Percentiles rank a stretch among this genome's conserved stretches.
phyloP scores from a whole-genome alignment of 139 green algal species.

The Astrephomene gubernaculifera region DNA sequence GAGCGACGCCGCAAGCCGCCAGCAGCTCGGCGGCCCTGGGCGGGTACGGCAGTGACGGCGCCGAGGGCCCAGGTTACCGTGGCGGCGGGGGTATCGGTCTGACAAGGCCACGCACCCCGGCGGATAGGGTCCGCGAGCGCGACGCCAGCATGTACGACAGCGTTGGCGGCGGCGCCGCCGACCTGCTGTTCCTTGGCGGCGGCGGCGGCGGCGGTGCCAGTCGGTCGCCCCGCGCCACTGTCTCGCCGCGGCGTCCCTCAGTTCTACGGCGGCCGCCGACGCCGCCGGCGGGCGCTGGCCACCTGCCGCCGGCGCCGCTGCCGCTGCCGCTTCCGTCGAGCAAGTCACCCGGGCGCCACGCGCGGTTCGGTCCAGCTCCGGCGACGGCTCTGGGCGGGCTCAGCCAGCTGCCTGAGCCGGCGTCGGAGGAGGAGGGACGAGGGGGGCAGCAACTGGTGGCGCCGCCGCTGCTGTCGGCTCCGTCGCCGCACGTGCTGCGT shows the following conservation, averaged over 20 bases:
- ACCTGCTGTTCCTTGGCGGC: neutral
- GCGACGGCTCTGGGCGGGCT: neutral
- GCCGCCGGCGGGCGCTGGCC: neutral
- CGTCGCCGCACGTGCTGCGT: neutral
- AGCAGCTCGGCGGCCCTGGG: slow-evolving; percentile 1
- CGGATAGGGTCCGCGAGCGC: neutral
- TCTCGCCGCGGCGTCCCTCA: neutral
- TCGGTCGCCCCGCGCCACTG: neutral
- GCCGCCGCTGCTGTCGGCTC: neutral
- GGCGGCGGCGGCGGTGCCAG: neutral
- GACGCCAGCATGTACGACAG: neutral
- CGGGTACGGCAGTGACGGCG: slow-evolving; percentile 26
- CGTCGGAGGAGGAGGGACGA: neutral
- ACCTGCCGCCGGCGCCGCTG: neutral
- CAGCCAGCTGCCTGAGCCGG: neutral
- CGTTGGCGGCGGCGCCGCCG: neutral
- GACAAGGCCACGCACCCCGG: neutral
- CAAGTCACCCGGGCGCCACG: slow-evolving; percentile 18
- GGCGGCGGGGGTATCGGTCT: neutral
- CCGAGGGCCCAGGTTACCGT: slow-evolving; percentile 2
- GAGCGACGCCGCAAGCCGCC: neutral
- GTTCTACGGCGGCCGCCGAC: neutral
- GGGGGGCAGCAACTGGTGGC: neutral
- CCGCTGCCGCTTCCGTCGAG: neutral
- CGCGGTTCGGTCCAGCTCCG: slow-evolving; percentile 11